Conservation (phyloP, 805 yeast genomes). For the Starmerella etchellsii region DNA sequence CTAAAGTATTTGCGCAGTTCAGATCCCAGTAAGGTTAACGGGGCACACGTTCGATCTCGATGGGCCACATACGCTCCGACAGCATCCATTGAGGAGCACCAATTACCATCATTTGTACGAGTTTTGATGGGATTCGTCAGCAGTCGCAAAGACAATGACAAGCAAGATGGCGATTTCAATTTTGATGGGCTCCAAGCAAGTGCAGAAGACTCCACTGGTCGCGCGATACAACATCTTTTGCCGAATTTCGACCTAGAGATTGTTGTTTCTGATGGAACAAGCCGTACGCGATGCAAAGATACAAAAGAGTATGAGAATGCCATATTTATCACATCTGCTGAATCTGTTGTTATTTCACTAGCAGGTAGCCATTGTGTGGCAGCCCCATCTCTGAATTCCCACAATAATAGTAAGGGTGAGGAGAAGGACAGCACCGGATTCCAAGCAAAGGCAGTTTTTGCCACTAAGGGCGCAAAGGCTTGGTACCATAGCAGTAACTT, state of each 20-base stretch:
- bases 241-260: constrained; percentile 18
- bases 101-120: constrained; percentile 25
- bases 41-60: constrained; percentile 24
- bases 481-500: constrained; percentile 26
- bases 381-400: neutral
- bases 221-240: constrained; percentile 6
- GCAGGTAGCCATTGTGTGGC: constrained; percentile 22
- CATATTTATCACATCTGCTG: constrained; percentile 27
- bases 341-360: constrained; percentile 25
- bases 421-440: constrained; percentile 3
- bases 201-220: neutral
- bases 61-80: constrained; percentile 29
- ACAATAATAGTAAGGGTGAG: neutral
- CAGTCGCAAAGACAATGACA: neutral
- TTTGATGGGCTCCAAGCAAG: too few relatives aligned
- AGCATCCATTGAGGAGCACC: constrained; percentile 28
- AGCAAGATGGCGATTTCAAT: neutral
- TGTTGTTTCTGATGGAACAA: constrained; percentile 17
- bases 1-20: constrained; percentile 24
- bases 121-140: constrained; percentile 11
- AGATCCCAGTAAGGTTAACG: constrained; percentile 19
- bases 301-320: constrained; percentile 12
- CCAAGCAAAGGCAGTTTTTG: constrained; percentile 12
- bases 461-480: constrained; percentile 8
- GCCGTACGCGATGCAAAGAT: constrained; percentile 19